Conservation (phyloP, 2,329 filamentous ascomycete genomes). For the Fusarium zealandicum region DNA sequence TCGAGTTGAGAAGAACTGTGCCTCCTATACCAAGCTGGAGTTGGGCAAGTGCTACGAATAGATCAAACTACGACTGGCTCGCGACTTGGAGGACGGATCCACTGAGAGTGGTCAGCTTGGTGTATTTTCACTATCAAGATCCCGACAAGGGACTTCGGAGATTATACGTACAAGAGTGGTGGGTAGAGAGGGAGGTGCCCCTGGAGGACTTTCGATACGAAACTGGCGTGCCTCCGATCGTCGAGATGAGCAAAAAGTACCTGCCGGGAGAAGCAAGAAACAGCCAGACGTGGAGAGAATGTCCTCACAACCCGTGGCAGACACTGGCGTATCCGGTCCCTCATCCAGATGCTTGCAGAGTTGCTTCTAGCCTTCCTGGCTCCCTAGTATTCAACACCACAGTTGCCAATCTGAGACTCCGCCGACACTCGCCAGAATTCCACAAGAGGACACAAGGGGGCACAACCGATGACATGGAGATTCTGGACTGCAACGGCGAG, state of each 20-base stretch:
- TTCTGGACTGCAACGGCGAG: not conserved
- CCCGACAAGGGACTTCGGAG: not conserved
- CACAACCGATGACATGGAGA: not conserved
- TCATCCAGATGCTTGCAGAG: not conserved
- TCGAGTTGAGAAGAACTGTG: not conserved
- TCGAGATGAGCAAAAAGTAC: not conserved
- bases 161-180: not conserved
- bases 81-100: not conserved
- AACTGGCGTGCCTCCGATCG: not conserved
- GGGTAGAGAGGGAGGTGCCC: not conserved
- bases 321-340: not conserved
- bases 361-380: not conserved
- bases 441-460: not conserved
- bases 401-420: not conserved
- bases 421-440: not conserved
- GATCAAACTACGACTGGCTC: not conserved
- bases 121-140: not conserved
- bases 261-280: not conserved
- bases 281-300: not conserved
- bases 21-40: not conserved
- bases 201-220: not conserved
- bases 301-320: not conserved
- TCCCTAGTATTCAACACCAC: conserved; percentile 1
- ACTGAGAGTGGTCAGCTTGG: not conserved
- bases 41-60: not conserved